These are phyloP conservation scores for Aspergillus texensis DNA, from an alignment of 2,329 filamentous ascomycete species.

Conservation along the genomic window DNA sequence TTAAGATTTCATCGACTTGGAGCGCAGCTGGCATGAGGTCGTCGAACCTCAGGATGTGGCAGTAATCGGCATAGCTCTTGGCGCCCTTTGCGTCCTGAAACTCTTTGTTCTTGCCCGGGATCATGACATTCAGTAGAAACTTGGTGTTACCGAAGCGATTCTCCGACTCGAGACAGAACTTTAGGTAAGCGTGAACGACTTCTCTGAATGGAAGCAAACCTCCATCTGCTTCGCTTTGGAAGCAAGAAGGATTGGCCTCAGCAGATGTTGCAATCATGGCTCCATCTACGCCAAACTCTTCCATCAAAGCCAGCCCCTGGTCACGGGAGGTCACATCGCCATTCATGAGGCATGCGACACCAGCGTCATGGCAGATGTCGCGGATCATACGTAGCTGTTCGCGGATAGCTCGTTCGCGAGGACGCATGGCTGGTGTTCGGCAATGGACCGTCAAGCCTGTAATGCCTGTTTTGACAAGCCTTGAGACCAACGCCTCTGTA, in stretches of 20 bases:
- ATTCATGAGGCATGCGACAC: slow-evolving; percentile 94
- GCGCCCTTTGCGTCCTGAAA: slow-evolving; percentile 65
- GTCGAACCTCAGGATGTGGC: slow-evolving; percentile 66
- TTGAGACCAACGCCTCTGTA: slow-evolving; percentile 76
- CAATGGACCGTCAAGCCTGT: slow-evolving; percentile 92
- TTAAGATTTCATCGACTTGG: slow-evolving; percentile 64
- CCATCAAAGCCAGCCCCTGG: slow-evolving; percentile 69
- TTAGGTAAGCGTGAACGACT: slow-evolving; percentile 75
- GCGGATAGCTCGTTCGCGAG: slow-evolving; percentile 82
- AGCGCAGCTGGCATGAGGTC: slow-evolving; percentile 66
- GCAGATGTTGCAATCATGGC: slow-evolving; percentile 97
- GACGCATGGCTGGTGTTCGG: slow-evolving; percentile 93
- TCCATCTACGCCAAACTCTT: slow-evolving; percentile 83
- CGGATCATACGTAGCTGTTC: slow-evolving; percentile 84
- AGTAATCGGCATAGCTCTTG: slow-evolving; percentile 72
- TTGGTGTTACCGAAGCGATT: slow-evolving; percentile 95
- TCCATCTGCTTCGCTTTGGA: slow-evolving; percentile 69
- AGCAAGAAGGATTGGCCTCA: slow-evolving; percentile 88
- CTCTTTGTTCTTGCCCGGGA: slow-evolving; percentile 73
- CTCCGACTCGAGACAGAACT: slow-evolving; percentile 71
- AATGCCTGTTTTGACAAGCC: slow-evolving; percentile 84
- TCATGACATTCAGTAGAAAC: slow-evolving; percentile 80
- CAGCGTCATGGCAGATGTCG: slow-evolving; percentile 75
- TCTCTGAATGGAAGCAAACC: slow-evolving; percentile 74
- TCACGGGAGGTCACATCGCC: slow-evolving; percentile 81